Evolutionary conservation across 441 rosid genomes (phyloP), one percentile per base, ranked within the genome.

Genomic region (Populus tomentosa): DNA sequence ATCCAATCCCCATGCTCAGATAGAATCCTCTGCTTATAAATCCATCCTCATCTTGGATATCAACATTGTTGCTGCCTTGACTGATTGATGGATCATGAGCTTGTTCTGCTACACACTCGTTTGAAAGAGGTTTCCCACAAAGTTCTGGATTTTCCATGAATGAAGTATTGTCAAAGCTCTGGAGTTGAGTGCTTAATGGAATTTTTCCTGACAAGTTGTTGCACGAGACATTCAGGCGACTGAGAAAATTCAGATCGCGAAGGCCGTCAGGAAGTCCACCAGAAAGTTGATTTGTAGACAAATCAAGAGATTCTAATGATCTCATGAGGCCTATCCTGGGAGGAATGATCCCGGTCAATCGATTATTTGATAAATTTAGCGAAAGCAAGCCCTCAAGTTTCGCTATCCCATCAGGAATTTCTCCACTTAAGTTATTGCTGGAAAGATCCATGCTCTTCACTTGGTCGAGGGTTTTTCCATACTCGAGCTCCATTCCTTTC

Each of bases 161-260:
- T 7, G 69, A 42, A 18, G 33, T 21, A 4, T 5, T 20, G 18
- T 6, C 32, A 21, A 67, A 73, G 32, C 67, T 73, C 64, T 61
- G 77, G 7, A 78, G 68, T 62, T 78, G 77, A 62, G 77, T 73
- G n/a, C 69, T 20, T 5, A 4, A 6, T 5, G 77, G 81, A 24
- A 73, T 73, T 68, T 69, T 73, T 21, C 81, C 81, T 11, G 42
- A 56, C n/a, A 78, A 40, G 14, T 78, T 67, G 64, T 78, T 78
- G 20, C 36, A 1, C n/a, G 81, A 78, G 46, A 73, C 20, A 63
- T 78, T 72, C 35, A 73, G 42, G 36, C 18, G 10, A 5, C 69
- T 68, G 21, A 78, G 46, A 26, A 62, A 73, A 6, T 56, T 50
- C 14, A 78, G 2, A 24, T 61, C 61, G 1, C 20, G 13, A 16